Percentiles rank a stretch among this genome's conserved stretches.
Conservation (phyloP, 108 stramenopile genomes). For the Pinguiococcus pyrenoidosus region DNA sequence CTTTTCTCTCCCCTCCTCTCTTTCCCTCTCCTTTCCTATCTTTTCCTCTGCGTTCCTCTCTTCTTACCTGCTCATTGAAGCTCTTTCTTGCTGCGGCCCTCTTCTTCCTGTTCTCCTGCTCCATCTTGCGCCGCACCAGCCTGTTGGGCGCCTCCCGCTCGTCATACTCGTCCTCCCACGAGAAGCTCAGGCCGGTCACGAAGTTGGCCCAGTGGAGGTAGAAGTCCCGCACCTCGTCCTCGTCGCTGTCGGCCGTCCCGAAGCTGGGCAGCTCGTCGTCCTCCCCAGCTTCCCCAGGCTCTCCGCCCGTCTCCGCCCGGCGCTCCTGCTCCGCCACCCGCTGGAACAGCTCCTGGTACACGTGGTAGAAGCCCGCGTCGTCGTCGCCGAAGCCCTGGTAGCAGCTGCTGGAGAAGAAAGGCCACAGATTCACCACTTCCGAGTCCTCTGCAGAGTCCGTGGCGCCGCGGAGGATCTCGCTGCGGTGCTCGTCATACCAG, state of each 20-base stretch:
- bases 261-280: neutral
- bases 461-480: conserved; percentile 26
- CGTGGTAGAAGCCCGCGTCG: conserved; percentile 22
- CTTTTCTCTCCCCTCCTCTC: too few species aligned
- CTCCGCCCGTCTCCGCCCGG: neutral
- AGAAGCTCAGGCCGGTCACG: conserved; percentile 16
- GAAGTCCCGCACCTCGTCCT: conserved; percentile 17
- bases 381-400: conserved; percentile 30
- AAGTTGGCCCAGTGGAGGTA: conserved; percentile 21
- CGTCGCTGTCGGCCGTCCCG: neutral
- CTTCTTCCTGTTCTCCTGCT: conserved; percentile 28
- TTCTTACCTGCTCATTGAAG: conserved; percentile 20
- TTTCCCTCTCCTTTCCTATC: too few species aligned
- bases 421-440: conserved; percentile 4
- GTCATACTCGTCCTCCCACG: conserved; percentile 36
- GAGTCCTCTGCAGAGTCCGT: conserved; percentile 4
- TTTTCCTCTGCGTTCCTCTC: too few species aligned
- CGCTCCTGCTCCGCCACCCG: neutral
- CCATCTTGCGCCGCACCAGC: conserved; percentile 30
- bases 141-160: conserved; percentile 21
- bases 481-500: conserved; percentile 39
- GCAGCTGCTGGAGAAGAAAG: conserved; percentile 8
- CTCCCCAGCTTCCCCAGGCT: neutral
- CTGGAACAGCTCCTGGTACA: conserved; percentile 8
- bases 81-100: conserved; percentile 14